Evolutionary conservation across 108 stramenopile genomes (phyloP).

Genomic region (Schizochytrium sp.): DNA sequence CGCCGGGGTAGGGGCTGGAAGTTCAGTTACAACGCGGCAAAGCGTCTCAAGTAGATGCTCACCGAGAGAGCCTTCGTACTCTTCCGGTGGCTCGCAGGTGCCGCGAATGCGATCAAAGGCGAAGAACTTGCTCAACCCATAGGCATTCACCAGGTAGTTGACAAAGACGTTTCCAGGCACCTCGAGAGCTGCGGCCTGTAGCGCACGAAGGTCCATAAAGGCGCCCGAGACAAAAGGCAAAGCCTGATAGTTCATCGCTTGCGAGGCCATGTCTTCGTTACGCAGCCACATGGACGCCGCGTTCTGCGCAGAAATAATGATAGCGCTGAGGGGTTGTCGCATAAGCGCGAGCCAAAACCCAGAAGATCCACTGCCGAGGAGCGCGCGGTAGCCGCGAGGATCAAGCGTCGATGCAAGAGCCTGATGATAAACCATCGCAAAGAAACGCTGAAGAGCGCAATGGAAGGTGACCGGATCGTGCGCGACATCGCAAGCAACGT

Average conservation of each 20-base stretch:
- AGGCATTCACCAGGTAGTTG: not conserved
- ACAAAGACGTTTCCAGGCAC: not conserved
- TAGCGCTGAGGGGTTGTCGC: not conserved
- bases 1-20: not conserved
- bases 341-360: not conserved
- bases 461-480: conserved; percentile 2
- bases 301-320: not conserved
- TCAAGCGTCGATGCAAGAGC: not conserved
- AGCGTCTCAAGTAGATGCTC: not conserved
- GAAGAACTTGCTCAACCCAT: not conserved
- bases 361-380: not conserved
- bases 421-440: not conserved
- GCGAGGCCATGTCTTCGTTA: not conserved
- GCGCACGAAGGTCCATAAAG: not conserved
- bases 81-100: not conserved
- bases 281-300: not conserved
- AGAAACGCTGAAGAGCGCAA: not conserved
- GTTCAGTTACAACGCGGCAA: not conserved
- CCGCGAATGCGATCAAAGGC: not conserved
- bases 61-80: not conserved
- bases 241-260: not conserved
- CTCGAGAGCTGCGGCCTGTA: not conserved
- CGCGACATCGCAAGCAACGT: not conserved
- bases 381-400: not conserved
- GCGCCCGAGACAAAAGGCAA: not conserved